phyloP scores from a whole-genome alignment of 495 filamentous ascomycete species.

The Podospora sp. region DNA sequence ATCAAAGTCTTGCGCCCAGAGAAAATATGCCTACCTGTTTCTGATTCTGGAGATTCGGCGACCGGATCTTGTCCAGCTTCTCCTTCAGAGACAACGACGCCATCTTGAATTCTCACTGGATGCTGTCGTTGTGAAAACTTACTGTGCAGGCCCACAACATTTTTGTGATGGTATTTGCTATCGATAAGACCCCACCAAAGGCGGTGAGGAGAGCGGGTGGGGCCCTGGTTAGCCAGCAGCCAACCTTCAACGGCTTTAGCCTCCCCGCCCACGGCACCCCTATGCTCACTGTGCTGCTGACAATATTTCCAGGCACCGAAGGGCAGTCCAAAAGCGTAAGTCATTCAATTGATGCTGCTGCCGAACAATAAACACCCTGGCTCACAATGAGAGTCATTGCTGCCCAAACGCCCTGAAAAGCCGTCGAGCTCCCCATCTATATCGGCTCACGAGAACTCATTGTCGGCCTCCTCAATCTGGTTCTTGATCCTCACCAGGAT shows the following conservation, averaged over 20 bases:
- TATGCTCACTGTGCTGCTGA: too few species aligned
- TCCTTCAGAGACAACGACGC: slow-evolving; percentile 72
- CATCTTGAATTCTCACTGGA: slow-evolving; percentile 42
- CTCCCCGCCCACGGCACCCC: too few species aligned
- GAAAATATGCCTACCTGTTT: slow-evolving; percentile 66
- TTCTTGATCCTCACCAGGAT: slow-evolving; percentile 81
- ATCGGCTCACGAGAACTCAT: slow-evolving; percentile 49
- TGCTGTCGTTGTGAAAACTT: background rate
- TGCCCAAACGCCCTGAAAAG: slow-evolving; percentile 29
- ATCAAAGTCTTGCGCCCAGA: background rate
- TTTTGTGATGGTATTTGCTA: slow-evolving; percentile 25
- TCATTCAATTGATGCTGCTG: slow-evolving; percentile 13
- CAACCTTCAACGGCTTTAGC: background rate
- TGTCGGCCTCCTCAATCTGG: slow-evolving; percentile 73
- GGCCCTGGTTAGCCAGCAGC: background rate
- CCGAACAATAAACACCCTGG: background rate
- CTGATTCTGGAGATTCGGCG: slow-evolving; percentile 93
- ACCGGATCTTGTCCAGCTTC: slow-evolving; percentile 94
- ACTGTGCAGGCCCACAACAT: background rate
- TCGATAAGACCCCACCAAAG: slow-evolving; percentile 23
- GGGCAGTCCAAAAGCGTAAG: background rate
- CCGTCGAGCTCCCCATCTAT: background rate
- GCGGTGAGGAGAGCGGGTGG: background rate
- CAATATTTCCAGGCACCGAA: too few species aligned
- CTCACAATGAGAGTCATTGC: background rate